Conservation (phyloP, 2,329 filamentous ascomycete genomes). For the Cladosporium halotolerans region DNA sequence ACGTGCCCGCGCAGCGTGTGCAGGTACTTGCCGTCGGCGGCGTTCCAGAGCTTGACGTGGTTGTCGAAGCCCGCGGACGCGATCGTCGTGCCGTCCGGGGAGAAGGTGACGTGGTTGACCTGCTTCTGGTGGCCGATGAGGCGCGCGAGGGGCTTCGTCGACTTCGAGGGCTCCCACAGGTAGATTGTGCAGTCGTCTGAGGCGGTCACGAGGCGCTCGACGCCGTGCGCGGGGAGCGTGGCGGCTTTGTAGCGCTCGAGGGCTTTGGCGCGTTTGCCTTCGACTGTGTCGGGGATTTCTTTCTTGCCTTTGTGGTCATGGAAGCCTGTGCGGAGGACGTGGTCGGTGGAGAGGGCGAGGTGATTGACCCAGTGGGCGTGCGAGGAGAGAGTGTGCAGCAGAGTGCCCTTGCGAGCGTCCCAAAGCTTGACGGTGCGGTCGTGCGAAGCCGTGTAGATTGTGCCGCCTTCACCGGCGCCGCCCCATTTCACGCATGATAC, state of each 20-base stretch:
- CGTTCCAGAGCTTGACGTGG: conserved; percentile 87
- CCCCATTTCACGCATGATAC: conserved; percentile 94
- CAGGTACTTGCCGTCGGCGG: conserved; percentile 69
- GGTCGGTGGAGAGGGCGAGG: conserved; percentile 86
- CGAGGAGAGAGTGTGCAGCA: conserved; percentile 70
- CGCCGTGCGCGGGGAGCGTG: conserved; percentile 53
- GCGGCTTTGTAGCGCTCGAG: conserved; percentile 80
- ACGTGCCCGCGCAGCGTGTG: conserved; percentile 84
- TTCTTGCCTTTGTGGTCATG: conserved; percentile 70
- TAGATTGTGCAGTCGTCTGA: conserved; percentile 96
- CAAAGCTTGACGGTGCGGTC: conserved; percentile 92
- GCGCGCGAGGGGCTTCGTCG: conserved; percentile 77
- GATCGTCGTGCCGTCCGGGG: conserved; percentile 79
- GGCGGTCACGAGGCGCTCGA: conserved; percentile 81
- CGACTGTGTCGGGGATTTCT: conserved; percentile 60
- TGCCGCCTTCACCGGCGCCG: conserved; percentile 58
- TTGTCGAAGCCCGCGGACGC: conserved; percentile 92
- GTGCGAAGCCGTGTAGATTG: conserved; percentile 75
- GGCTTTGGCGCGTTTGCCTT: conserved; percentile 68
- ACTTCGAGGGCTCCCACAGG: conserved; percentile 77
- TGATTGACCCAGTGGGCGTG: conserved; percentile 97
- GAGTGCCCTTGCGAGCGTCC: conserved; percentile 70
- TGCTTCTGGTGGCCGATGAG: conserved; percentile 94
- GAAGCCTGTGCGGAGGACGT: conserved; percentile 76
- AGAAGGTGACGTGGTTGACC: conserved; percentile 93